These are phyloP conservation scores for Apiotrichum veenhuisii DNA, from an alignment of 1,284 basidiomycete genomes.

Conservation along the genomic window DNA sequence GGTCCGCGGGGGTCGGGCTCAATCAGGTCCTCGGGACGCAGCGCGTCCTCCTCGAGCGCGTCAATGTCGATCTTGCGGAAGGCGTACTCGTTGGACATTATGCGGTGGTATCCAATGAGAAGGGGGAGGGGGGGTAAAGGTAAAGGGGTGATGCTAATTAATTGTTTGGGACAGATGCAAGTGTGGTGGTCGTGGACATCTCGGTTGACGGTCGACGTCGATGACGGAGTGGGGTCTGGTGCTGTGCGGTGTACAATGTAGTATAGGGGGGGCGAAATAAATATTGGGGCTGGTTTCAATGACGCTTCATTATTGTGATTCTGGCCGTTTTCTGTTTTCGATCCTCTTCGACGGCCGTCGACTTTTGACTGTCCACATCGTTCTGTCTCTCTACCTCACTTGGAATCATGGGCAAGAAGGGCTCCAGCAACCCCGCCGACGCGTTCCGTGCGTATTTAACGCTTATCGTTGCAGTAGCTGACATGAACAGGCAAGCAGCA, in stretches of 20 bases:
- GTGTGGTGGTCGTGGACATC: too few relatives aligned
- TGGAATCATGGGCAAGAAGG: neutral
- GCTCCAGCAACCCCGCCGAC: constrained; percentile 64
- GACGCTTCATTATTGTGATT: neutral
- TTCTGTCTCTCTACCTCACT: neutral
- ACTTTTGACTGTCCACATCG: neutral
- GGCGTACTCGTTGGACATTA: constrained; percentile 61
- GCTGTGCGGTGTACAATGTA: neutral
- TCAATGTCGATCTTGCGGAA: constrained; percentile 96
- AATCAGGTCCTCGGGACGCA: constrained; percentile 80
- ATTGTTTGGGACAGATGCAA: neutral
- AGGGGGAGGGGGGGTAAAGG: neutral
- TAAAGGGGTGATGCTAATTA: neutral
- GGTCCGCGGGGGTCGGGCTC: constrained; percentile 80
- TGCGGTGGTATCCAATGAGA: constrained; percentile 11
- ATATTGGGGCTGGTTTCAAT: neutral
- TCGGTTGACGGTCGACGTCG: too few relatives aligned
- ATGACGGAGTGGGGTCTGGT: neutral
- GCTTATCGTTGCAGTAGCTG: neutral
- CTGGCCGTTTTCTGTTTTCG: neutral
- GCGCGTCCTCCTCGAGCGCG: constrained; percentile 77
- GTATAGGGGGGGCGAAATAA: neutral
- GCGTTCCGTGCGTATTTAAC: constrained; percentile 60
- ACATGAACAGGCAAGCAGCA: constrained; percentile 68
- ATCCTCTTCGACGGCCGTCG: neutral